These are phyloP conservation scores for Monosporozyma aerobia DNA, from an alignment of 805 yeast genomes.

Conservation along the genomic window DNA sequence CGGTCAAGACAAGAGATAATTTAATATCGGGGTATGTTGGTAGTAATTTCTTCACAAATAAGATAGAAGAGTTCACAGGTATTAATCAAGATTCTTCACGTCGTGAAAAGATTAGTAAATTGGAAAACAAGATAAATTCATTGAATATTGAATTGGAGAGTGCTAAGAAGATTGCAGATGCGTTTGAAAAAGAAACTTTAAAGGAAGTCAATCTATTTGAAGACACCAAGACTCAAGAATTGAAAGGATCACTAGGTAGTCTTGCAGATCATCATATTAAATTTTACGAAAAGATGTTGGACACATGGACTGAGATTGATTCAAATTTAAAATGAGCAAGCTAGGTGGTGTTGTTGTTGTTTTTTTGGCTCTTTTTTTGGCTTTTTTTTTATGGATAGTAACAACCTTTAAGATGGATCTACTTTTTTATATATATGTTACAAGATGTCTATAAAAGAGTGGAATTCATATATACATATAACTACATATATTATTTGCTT, in stretches of 20 bases:
- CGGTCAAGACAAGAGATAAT: constrained; percentile 54
- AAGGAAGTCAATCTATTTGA: constrained; percentile 65
- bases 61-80: constrained; percentile 54
- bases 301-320: constrained; percentile 60
- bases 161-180: constrained; percentile 42
- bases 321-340: constrained; percentile 17
- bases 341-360: too few species aligned
- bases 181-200: constrained; percentile 47
- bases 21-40: constrained; percentile 45
- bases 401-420: too few species aligned
- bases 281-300: constrained; percentile 59
- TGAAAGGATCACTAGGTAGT: constrained; percentile 59
- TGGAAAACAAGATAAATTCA: constrained; percentile 40
- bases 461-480: neutral
- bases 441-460: neutral
- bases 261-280: constrained; percentile 69
- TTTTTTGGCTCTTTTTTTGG: too few species aligned
- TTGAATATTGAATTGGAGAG: constrained; percentile 41
- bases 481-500: neutral
- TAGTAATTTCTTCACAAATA: constrained; percentile 43
- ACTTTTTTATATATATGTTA: neutral
- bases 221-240: constrained; percentile 65
- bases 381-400: neutral
- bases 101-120: constrained; percentile 42
- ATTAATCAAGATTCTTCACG: constrained; percentile 50